Evolutionary conservation across 257 asterid genomes (phyloP).

Genomic region (Solanum bukasovii): DNA sequence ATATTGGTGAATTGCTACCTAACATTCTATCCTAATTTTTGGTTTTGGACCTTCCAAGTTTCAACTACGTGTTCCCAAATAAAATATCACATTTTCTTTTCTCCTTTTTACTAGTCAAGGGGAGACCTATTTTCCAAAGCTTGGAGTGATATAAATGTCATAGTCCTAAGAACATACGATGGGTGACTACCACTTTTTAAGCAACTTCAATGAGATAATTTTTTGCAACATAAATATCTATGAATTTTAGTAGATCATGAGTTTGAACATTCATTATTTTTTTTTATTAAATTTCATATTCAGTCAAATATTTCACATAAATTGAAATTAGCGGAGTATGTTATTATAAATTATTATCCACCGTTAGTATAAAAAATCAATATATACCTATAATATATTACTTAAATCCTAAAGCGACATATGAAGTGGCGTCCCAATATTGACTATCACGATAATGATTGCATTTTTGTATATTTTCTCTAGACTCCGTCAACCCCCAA

Average conservation of each 20-base stretch:
- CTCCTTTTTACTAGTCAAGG: neutral
- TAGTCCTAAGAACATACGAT: neutral
- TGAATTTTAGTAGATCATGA: neutral
- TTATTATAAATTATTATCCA: too few relatives aligned
- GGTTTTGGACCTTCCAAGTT: neutral
- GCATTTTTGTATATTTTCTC: neutral
- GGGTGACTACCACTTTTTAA: neutral
- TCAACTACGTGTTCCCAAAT: neutral
- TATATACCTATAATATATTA: too few relatives aligned
- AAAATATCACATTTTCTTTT: neutral
- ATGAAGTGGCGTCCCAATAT: neutral
- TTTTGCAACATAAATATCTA: neutral
- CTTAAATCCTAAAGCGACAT: neutral
- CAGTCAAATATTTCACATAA: neutral
- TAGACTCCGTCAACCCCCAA: neutral
- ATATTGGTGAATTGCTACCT: neutral
- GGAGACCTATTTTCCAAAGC: neutral
- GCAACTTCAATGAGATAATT: neutral
- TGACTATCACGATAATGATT: neutral
- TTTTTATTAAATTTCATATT: neutral
- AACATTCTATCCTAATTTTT: neutral
- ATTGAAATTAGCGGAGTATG: too few relatives aligned
- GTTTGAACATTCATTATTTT: fast-evolving
- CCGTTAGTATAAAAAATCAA: too few relatives aligned
- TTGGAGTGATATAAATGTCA: neutral